These are phyloP conservation scores for Solanum pennellii DNA, from an alignment of 257 asterid species.

Conservation along the genomic window DNA sequence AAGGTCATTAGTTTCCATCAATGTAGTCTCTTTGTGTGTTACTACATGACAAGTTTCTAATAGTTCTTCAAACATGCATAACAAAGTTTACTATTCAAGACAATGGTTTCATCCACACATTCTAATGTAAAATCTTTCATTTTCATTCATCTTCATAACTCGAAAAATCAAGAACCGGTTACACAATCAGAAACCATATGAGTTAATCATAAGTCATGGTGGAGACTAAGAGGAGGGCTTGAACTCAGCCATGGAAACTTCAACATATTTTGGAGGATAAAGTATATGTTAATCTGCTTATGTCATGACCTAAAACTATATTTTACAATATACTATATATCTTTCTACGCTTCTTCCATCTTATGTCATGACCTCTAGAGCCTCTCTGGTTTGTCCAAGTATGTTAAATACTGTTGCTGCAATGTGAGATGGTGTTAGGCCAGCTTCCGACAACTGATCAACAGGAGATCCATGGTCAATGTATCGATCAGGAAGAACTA, in stretches of 20 bases:
- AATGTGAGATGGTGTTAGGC: slow-evolving; percentile 71
- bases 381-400: slow-evolving; percentile 82
- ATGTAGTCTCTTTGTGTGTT: not conserved
- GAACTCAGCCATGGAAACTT: not conserved
- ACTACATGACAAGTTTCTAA: not conserved
- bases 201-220: not conserved
- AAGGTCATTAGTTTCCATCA: not conserved
- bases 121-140: not conserved
- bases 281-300: not conserved
- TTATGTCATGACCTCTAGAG: slow-evolving; percentile 72
- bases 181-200: not conserved
- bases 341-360: not conserved
- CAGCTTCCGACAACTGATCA: slow-evolving; percentile 64
- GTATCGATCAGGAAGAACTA: slow-evolving; percentile 88
- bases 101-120: not conserved
- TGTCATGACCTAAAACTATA: slow-evolving; percentile 8
- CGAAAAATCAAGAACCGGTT: too few relatives aligned
- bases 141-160: not conserved
- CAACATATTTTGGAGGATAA: not conserved
- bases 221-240: not conserved
- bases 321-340: not conserved
- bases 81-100: not conserved
- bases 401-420: slow-evolving; percentile 82
- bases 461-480: slow-evolving; percentile 87
- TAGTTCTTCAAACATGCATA: not conserved